Percentiles rank a stretch among this genome's conserved stretches.
Conservation (phyloP, 805 yeast genomes). For the Wickerhamomyces rabaulensis region DNA sequence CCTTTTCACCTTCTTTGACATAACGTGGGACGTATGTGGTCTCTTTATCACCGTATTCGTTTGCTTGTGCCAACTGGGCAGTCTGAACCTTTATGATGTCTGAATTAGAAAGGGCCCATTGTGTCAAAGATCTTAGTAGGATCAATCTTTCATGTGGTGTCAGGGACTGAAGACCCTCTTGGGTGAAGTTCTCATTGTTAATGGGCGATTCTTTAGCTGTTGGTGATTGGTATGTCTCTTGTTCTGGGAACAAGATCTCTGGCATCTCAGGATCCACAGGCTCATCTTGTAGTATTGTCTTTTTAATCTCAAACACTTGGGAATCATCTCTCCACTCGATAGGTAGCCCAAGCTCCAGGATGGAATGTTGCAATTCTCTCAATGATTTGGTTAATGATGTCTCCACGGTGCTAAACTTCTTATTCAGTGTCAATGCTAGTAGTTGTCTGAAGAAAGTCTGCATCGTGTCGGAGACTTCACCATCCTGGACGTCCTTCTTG, state of each 20-base stretch:
- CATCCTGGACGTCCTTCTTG: background rate
- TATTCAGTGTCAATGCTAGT: conserved; percentile 15
- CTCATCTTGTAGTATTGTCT: conserved; percentile 6
- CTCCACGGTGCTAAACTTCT: conserved; percentile 8
- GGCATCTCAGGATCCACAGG: conserved; percentile 18
- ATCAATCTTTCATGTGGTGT: conserved; percentile 21
- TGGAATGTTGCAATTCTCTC: conserved; percentile 12
- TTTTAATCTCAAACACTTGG: conserved; percentile 6
- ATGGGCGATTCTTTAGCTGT: conserved; percentile 17
- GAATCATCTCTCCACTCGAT: conserved; percentile 25
- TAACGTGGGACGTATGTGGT: conserved; percentile 21
- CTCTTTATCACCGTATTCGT: conserved; percentile 20
- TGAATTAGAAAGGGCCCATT: conserved; percentile 20
- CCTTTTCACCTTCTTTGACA: conserved; percentile 18
- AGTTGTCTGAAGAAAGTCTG: conserved; percentile 12
- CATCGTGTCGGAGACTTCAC: conserved; percentile 13
- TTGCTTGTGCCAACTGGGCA: conserved; percentile 8
- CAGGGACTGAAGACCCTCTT: conserved; percentile 13
- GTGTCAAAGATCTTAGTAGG: conserved; percentile 16
- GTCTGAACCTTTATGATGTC: conserved; percentile 14
- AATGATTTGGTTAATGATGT: conserved; percentile 10
- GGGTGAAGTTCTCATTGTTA: conserved; percentile 15
- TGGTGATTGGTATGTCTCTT: conserved; percentile 9
- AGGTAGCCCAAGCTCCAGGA: conserved; percentile 20
- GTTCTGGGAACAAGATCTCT: conserved; percentile 14